phyloP scores from a whole-genome alignment of 2,329 filamentous ascomycete genomes.

The Diaporthe vaccinii region DNA sequence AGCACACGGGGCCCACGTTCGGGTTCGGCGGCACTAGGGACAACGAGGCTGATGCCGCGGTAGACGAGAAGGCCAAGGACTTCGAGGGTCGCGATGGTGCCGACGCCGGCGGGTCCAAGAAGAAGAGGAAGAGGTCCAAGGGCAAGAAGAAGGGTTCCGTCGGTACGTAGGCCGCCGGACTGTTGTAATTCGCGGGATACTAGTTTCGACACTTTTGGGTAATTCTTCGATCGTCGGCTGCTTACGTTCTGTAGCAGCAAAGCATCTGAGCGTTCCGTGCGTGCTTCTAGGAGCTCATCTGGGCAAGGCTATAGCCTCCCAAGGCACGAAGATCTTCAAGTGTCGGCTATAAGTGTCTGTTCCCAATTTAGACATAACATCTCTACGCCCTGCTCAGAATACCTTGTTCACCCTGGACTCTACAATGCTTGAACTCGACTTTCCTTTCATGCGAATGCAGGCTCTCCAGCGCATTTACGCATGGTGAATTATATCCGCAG shows the following conservation, averaged over 20 bases:
- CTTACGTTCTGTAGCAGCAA: background rate
- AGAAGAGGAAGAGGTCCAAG: constrained; percentile 67
- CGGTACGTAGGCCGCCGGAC: constrained; percentile 11
- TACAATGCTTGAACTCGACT: too few species aligned
- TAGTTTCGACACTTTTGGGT: background rate
- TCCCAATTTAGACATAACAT: background rate
- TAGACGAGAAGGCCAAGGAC: constrained; percentile 49
- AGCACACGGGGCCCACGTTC: constrained; percentile 68
- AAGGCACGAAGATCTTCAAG: background rate
- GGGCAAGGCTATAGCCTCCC: background rate
- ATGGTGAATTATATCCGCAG: background rate
- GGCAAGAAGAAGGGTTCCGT: constrained; percentile 53
- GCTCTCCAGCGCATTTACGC: background rate
- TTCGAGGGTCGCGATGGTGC: constrained; percentile 45
- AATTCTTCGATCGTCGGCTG: background rate
- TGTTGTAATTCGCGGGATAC: background rate
- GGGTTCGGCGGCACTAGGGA: constrained; percentile 66
- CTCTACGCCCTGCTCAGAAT: background rate
- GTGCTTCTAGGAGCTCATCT: background rate
- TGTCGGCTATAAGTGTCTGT: background rate
- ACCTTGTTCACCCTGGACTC: background rate
- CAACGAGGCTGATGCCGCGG: constrained; percentile 46
- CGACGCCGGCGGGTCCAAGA: constrained; percentile 54
- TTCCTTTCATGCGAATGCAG: too few species aligned
- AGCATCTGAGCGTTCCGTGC: background rate